phyloP scores from a whole-genome alignment of 78 protist species.

The Dictyostelium capitatum region DNA sequence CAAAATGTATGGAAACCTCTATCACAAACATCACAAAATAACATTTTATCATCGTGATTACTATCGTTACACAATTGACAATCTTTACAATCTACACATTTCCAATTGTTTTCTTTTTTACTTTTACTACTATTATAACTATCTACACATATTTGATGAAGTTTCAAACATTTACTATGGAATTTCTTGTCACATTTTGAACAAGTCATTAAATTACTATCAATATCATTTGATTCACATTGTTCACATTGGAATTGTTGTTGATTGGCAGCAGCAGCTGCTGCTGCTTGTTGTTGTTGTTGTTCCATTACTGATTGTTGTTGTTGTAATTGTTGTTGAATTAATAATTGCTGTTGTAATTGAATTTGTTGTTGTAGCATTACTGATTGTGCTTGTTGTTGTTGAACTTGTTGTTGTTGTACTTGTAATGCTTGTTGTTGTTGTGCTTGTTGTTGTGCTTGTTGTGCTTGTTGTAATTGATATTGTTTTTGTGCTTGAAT shows the following conservation, averaged over 20 bases:
- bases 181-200: constrained; percentile 6
- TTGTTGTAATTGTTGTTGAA: background rate
- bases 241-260: constrained; percentile 26
- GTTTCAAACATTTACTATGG: constrained; percentile 38
- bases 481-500: background rate
- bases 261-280: background rate
- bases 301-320: background rate
- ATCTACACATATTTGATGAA: constrained; percentile 24
- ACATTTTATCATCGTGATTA: constrained; percentile 60
- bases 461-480: background rate
- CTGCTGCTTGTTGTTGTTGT: background rate
- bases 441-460: background rate
- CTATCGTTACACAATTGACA: constrained; percentile 79
- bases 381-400: too few relatives aligned
- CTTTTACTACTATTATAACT: background rate
- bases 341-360: background rate
- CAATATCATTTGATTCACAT: background rate
- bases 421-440: background rate
- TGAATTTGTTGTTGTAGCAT: background rate
- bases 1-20: constrained; percentile 82
- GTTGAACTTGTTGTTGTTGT: background rate
- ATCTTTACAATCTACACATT: constrained; percentile 76
- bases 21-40: constrained; percentile 84
- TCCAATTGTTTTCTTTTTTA: constrained; percentile 8
- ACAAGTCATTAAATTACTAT: constrained; percentile 13